Evolutionary conservation across 1,284 basidiomycete genomes (phyloP), one percentile per base, ranked within the genome.

Genomic region (Sporisorium graminicola): DNA sequence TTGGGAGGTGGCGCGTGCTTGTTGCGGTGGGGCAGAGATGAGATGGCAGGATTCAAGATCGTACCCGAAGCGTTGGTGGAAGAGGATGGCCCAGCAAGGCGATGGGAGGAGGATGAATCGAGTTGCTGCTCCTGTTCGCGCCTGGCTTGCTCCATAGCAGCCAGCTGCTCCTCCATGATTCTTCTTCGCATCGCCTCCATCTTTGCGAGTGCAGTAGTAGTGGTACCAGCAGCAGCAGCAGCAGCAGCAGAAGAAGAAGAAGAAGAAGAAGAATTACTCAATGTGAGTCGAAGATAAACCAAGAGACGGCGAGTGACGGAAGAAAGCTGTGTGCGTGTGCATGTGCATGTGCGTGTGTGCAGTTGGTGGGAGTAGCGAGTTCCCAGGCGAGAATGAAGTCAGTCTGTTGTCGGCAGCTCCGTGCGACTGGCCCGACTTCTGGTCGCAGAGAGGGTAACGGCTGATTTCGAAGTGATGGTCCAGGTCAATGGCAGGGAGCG

Each of bases 181-280:
- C 58, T 77, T 61, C 69, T 63, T 43, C 74, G 69, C 69, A 77
- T 77, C 27, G 69, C 74, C 65, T 77, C 74, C 74, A 77, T 74
- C 5, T 33, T 68, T 44, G 31, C 27, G 26, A n/a, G n/a, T n/a
- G n/a, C n/a, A n/a, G n/a, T n/a, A n/a, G n/a, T n/a, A n/a, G n/a
- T n/a, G n/a, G n/a, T n/a, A n/a, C n/a, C n/a, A n/a, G 22, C n/a
- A 20, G n/a, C 14, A 5, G 16, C 35, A 50, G 37, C 26, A 47
- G 27, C 37, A 14, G 35, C 35, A 13, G n/a, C n/a, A n/a, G n/a
- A 37, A 37, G 14, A 37, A 37, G 35, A 37, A 3, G 14, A 14
- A 27, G 26, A 5, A 37, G 13, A 37, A 10, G 14, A 37, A 27
- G 9, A 8, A 49, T 46, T 20, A 24, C 43, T 12, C 22, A 20